Base-by-base conservation (phyloP, 2,329 filamentous ascomycete genomes). In the Pyrenochaeta sp. region DNA sequence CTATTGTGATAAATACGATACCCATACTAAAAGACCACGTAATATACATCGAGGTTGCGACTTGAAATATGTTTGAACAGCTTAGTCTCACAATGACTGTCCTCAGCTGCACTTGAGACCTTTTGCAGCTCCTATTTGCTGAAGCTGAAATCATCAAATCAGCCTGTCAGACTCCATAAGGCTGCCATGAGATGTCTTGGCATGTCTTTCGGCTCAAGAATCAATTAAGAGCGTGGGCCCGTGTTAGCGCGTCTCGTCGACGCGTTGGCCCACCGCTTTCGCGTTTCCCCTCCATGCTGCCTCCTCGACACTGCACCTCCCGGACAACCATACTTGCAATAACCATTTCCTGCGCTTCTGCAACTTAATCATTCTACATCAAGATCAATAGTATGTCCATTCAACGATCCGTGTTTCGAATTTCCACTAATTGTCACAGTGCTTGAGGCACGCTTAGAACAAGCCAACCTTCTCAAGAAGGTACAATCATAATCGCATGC, bases 371-470 rank as follows among this genome's bases (percentile, higher is more conserved):
- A 41, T 35, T 20, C 21, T 35, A 18, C 21, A 17, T 13, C 22
- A 48, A 18, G 51, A 7, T 37, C 39, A 65, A 44, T 21, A 67
- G 63, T 65, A 58, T 23, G 53, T 44, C 6, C 7, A 5, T 17
- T 7, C 8, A 11, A n/a, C 5, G 3, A n/a, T n/a, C n/a, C n/a
- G n/a, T n/a, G n/a, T n/a, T n/a, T n/a, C n/a, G n/a, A n/a, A n/a
- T n/a, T n/a, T n/a, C n/a, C n/a, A n/a, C n/a, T n/a, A n/a, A n/a
- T n/a, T 27, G 13, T 32, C 35, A 34, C 61, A 85, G 81, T 97
- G 93, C 86, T 99, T 79, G 94, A 99, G 84, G 94, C 94, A 84
- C 89, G 92, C 77, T 84, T 99, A 75, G 89, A 94, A 74, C 92
- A 97, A 82, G 93, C 95, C 53, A 82, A 85, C 69, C 82, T 96